Evolutionary conservation across 192 early-diverging fungal genomes (phyloP).

Genomic region (Mortierella alpina): DNA sequence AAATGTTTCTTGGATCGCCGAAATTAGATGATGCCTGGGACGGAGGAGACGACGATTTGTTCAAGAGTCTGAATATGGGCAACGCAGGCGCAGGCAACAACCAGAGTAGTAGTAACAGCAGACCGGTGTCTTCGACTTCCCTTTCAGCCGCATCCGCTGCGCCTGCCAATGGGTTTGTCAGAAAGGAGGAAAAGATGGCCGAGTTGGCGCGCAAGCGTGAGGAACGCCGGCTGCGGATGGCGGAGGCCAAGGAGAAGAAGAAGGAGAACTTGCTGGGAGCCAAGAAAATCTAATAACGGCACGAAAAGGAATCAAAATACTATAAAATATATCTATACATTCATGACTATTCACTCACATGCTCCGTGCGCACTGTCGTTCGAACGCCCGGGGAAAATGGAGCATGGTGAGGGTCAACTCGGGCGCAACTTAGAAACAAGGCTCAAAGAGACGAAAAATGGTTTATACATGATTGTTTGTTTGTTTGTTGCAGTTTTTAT

Average conservation of each 20-base stretch:
- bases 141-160: background rate
- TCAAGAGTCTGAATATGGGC: slow-evolving; percentile 31
- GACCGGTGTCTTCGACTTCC: background rate
- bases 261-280: slow-evolving; percentile 54
- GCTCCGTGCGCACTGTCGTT: too few species aligned
- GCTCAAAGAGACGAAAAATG: too few species aligned
- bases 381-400: too few species aligned
- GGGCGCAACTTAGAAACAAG: too few species aligned
- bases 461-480: too few species aligned
- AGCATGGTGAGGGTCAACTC: too few species aligned
- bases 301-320: background rate
- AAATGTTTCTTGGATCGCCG: background rate
- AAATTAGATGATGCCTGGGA: slow-evolving; percentile 42
- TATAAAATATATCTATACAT: too few species aligned
- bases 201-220: slow-evolving; percentile 65
- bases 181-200: slow-evolving; percentile 61
- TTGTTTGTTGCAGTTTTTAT: background rate
- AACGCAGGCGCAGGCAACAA: background rate
- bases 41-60: slow-evolving; percentile 41
- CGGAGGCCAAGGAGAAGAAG: slow-evolving; percentile 57
- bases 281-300: slow-evolving; percentile 54
- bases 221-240: slow-evolving; percentile 64
- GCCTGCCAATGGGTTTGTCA: slow-evolving; percentile 10
- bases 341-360: too few species aligned
- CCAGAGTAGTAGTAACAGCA: slow-evolving; percentile 4